phyloP scores from a whole-genome alignment of 2,329 filamentous ascomycete species.

The Epichloe brachyelytri region DNA sequence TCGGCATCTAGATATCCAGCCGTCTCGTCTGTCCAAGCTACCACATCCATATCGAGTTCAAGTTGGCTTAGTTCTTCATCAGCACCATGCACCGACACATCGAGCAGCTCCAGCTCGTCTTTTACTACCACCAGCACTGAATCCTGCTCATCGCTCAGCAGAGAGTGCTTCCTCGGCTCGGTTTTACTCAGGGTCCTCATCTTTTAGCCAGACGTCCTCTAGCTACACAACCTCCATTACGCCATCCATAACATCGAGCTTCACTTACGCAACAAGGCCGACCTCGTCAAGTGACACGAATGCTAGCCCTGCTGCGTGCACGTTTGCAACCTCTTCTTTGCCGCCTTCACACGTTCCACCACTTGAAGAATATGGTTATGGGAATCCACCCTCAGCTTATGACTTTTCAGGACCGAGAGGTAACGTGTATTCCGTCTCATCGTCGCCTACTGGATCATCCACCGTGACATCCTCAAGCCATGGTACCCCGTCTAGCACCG shows the following conservation, averaged over 20 bases:
- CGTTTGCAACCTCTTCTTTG: neutral
- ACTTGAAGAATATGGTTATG: conserved; percentile 7
- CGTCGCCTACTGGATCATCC: neutral
- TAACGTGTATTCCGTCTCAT: neutral
- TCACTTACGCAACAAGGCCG: neutral
- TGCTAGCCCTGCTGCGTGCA: conserved; percentile 3
- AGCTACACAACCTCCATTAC: neutral
- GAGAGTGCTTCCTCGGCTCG: neutral
- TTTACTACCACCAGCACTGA: neutral
- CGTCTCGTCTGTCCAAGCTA: neutral
- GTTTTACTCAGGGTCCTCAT: neutral
- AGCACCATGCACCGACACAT: neutral
- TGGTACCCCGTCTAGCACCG: neutral
- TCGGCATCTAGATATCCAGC: neutral
- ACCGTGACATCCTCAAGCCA: neutral
- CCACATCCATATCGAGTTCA: neutral
- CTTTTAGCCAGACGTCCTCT: neutral
- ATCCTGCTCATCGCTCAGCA: neutral
- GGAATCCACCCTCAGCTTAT: conserved; percentile 3
- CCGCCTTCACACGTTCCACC: conserved; percentile 6
- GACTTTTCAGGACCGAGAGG: neutral
- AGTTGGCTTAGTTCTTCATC: neutral
- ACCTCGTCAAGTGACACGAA: neutral
- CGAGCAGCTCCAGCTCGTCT: neutral
- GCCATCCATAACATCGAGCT: neutral